phyloP scores from a whole-genome alignment of 208 protist species.

The Pavlovales sp. region DNA sequence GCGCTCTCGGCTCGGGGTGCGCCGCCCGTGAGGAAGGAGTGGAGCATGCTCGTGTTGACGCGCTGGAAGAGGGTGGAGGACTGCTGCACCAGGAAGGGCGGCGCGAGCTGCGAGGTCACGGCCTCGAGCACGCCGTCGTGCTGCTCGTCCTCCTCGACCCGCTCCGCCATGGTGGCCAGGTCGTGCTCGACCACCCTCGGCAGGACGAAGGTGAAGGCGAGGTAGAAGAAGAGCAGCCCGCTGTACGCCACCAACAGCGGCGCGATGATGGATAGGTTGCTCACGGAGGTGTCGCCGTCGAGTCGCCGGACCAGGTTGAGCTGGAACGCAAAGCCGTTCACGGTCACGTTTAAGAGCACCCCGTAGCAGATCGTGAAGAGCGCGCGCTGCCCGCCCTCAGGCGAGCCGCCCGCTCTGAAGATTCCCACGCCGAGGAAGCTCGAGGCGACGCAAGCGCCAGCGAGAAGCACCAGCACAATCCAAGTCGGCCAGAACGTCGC shows the following conservation, averaged over 20 bases:
- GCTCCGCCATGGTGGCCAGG: not conserved
- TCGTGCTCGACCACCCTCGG: not conserved
- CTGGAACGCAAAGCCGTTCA: not conserved
- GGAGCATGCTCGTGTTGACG: not conserved
- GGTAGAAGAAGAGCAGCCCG: not conserved
- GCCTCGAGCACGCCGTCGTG: not conserved
- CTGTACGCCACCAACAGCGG: not conserved
- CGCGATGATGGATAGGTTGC: not conserved
- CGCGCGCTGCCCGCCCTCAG: not conserved
- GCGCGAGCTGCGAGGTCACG: conserved; percentile 4
- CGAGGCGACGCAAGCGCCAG: not conserved
- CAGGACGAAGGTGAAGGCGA: conserved; percentile 15
- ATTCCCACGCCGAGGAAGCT: not conserved
- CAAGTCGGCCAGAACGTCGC: conserved; percentile 14
- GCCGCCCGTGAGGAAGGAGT: not conserved
- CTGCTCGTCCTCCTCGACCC: not conserved
- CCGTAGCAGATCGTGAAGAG: conserved; percentile 15
- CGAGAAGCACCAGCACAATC: not conserved
- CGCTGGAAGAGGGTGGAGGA: conserved; percentile 11
- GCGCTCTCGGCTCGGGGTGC: not conserved
- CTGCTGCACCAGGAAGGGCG: conserved; percentile 14
- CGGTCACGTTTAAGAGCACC: not conserved
- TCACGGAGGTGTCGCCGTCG: not conserved
- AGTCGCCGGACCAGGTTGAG: not conserved
- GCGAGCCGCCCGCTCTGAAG: not conserved